Evolutionary conservation across 73 alveolate genomes (phyloP).

Genomic region (Paramecium bursaria): DNA sequence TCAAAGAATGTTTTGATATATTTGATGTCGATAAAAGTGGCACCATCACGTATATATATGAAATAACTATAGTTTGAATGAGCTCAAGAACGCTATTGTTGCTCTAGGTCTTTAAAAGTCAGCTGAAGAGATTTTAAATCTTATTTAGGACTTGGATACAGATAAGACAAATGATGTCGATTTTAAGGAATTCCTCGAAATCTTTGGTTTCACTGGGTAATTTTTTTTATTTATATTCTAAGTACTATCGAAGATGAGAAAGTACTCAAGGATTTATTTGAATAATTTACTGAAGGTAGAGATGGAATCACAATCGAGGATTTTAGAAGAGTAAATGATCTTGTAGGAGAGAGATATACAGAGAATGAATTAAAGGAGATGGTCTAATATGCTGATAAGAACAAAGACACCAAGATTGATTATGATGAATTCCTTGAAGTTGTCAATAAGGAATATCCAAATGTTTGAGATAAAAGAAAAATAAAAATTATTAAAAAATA

Average conservation of each 20-base stretch:
- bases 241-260: slow-evolving; percentile 60
- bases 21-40: slow-evolving; percentile 84
- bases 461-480: no score
- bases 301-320: slow-evolving; percentile 61
- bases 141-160: slow-evolving; percentile 60
- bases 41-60: slow-evolving; percentile 50
- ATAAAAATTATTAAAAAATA: no score
- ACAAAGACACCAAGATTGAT: slow-evolving; percentile 47
- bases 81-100: slow-evolving; percentile 62
- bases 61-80: slow-evolving; percentile 23
- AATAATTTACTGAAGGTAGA: slow-evolving; percentile 42
- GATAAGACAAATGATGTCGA: slow-evolving; percentile 52
- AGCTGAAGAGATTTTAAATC: slow-evolving; percentile 66
- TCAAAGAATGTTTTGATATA: slow-evolving; percentile 83
- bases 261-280: slow-evolving; percentile 55
- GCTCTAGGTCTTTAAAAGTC: slow-evolving; percentile 54
- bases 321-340: slow-evolving; percentile 58
- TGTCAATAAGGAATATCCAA: slow-evolving; percentile 61
- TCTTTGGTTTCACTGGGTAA: slow-evolving; percentile 68
- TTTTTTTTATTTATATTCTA: not conserved
- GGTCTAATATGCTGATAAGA: slow-evolving; percentile 69
- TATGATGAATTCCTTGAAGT: slow-evolving; percentile 59
- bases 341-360: slow-evolving; percentile 62
- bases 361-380: slow-evolving; percentile 69
- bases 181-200: slow-evolving; percentile 64